Base-by-base conservation (phyloP, 768 basidiomycete species). In the Hortiboletus campestris region DNA sequence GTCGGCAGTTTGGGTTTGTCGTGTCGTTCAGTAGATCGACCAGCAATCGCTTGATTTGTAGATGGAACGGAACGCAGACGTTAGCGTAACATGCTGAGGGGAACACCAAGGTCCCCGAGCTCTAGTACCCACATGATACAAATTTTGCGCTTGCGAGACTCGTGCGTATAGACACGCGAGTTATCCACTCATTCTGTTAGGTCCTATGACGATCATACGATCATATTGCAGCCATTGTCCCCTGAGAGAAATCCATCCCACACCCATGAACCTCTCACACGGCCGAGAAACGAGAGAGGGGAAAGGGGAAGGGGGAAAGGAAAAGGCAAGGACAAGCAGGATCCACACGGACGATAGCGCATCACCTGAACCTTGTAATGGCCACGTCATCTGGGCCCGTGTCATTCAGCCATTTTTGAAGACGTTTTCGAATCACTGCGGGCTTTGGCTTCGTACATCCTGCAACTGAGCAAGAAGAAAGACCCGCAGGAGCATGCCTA, bases 101-200 rank as follows among this genome's bases (percentile, higher is more conserved):
- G n/a, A n/a, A n/a, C n/a, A n/a, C n/a, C n/a, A n/a, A n/a, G n/a
- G n/a, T n/a, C n/a, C n/a, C n/a, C n/a, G n/a, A n/a, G n/a, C n/a
- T n/a, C n/a, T n/a, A n/a, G n/a, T n/a, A n/a, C n/a, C n/a, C n/a
- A n/a, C n/a, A n/a, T n/a, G n/a, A n/a, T n/a, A n/a, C n/a, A n/a
- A n/a, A n/a, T n/a, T n/a, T n/a, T n/a, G n/a, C 22, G 76, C 80
- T 12, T 80, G 81, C 38, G 83, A 89, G 49, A 86, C 86, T 7
- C 78, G 82, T 57, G 63, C 91, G 5, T 94, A 97, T 66, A 77
- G 80, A 51, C 73, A 75, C 29, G 76, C 73, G 1, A 63, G 71
- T 2, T 96, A 88, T 70, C 95, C 94, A 0, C 78, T 81, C 31
- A 81, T 76, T n/a, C 73, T 92, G 14, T 78, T 97, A 35, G 85